Conservation (phyloP, 352 stramenopile species). For the Phytophthora litchii region DNA sequence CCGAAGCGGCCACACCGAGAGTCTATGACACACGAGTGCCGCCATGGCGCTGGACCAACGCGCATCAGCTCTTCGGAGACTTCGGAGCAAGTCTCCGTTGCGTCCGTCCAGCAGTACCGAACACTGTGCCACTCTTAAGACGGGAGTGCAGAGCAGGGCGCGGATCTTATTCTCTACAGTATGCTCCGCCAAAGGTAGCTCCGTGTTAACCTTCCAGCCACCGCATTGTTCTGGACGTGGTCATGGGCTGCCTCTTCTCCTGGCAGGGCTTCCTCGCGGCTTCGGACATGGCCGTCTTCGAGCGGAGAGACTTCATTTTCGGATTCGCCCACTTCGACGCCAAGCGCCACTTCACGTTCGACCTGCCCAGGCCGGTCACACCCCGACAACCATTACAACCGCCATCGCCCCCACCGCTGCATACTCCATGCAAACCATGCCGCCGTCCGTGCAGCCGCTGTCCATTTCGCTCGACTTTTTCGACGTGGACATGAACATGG, state of each 20-base stretch:
- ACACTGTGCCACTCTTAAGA: conserved; percentile 31
- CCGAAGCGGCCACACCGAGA: conserved; percentile 8
- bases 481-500: conserved; percentile 34
- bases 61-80: conserved; percentile 13
- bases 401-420: conserved; percentile 26
- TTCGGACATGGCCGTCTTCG: conserved; percentile 1
- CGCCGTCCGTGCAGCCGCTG: conserved; percentile 30
- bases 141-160: conserved; percentile 16
- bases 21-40: background rate
- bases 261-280: conserved; percentile 5
- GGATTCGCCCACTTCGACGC: conserved; percentile 33
- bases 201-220: conserved; percentile 35
- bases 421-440: conserved; percentile 29
- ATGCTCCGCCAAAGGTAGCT: background rate
- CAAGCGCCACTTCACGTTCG: conserved; percentile 11
- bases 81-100: conserved; percentile 22
- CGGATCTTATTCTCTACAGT: conserved; percentile 37
- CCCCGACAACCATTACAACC: conserved; percentile 34
- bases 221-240: conserved; percentile 21
- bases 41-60: conserved; percentile 15
- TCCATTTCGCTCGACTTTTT: conserved; percentile 48
- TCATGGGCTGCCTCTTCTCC: conserved; percentile 29
- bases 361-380: conserved; percentile 23
- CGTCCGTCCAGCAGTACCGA: conserved; percentile 17
- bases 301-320: conserved; percentile 32